Evolutionary conservation across 2,329 filamentous ascomycete genomes (phyloP).

Genomic region (Cryoendolithus antarcticus): DNA sequence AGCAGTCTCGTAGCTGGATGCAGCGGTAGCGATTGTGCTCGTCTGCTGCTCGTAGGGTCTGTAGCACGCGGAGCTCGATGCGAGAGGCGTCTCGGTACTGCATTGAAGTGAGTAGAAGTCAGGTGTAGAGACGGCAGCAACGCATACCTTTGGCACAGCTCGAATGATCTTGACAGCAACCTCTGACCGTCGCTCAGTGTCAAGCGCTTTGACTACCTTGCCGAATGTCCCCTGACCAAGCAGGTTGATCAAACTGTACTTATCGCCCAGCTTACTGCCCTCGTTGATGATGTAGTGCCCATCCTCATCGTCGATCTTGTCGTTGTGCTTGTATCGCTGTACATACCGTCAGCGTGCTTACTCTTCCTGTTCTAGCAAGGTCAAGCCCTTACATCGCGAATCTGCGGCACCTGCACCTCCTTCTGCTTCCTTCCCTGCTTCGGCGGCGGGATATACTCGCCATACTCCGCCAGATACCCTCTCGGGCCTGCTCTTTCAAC

Average conservation of each 20-base stretch:
- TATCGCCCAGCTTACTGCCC: slow-evolving; percentile 71
- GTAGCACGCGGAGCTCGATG: slow-evolving; percentile 85
- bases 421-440: slow-evolving; percentile 83
- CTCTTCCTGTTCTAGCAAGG: no score
- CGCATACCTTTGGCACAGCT: slow-evolving; percentile 67
- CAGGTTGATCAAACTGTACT: slow-evolving; percentile 81
- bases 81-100: slow-evolving; percentile 82
- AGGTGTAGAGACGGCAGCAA: neutral
- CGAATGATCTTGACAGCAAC: slow-evolving; percentile 98
- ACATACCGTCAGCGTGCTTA: slow-evolving; percentile 8
- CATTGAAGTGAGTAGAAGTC: neutral
- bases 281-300: slow-evolving; percentile 92
- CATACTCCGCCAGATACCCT: slow-evolving; percentile 23
- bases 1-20: slow-evolving; percentile 92
- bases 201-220: slow-evolving; percentile 89
- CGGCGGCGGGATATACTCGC: slow-evolving; percentile 73
- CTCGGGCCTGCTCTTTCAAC: slow-evolving; percentile 14
- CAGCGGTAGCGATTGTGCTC: slow-evolving; percentile 86
- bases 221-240: slow-evolving; percentile 96
- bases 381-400: slow-evolving; percentile 41
- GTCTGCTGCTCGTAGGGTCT: slow-evolving; percentile 85
- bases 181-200: slow-evolving; percentile 61
- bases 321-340: slow-evolving; percentile 23
- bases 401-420: slow-evolving; percentile 44
- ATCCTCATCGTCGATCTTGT: slow-evolving; percentile 89